Percentiles rank a stretch among this genome's conserved stretches.
These are phyloP conservation scores for Wallacemonas sp. DNA, from an alignment of 208 protist species.

Conservation along the genomic window DNA sequence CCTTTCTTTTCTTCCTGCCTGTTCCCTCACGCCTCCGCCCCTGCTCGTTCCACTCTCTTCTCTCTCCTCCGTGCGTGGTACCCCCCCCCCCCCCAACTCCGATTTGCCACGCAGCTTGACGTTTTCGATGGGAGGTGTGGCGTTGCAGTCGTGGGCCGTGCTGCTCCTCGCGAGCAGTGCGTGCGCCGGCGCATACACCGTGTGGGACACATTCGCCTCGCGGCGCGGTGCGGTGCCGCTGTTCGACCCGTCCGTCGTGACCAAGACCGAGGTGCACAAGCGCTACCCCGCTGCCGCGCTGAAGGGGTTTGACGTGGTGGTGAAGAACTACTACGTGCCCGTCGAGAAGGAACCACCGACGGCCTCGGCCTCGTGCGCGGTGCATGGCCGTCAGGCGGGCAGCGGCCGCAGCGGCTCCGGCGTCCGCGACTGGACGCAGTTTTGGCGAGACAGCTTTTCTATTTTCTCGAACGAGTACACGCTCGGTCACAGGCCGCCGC, in stretches of 20 bases:
- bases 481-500: neutral
- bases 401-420: neutral
- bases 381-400: neutral
- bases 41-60: too few relatives aligned
- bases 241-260: conserved; percentile 42
- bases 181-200: conserved; percentile 13
- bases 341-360: neutral
- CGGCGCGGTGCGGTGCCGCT: conserved; percentile 42
- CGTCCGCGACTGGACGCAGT: conserved; percentile 13
- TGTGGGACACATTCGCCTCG: conserved; percentile 21
- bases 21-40: too few relatives aligned
- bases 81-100: too few relatives aligned
- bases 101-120: conserved; percentile 3
- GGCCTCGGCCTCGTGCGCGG: conserved; percentile 6
- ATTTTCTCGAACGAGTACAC: conserved; percentile 37
- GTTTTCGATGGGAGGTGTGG: neutral
- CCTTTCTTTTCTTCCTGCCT: too few relatives aligned
- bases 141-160: conserved; percentile 19
- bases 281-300: conserved; percentile 69
- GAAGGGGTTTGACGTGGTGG: conserved; percentile 75
- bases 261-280: conserved; percentile 52
- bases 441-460: conserved; percentile 13
- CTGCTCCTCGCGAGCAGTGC: conserved; percentile 20
- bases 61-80: too few relatives aligned
- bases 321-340: conserved; percentile 73